phyloP scores from a whole-genome alignment of 371 early-diverging fungal genomes.

The Capillidium heterosporum region DNA sequence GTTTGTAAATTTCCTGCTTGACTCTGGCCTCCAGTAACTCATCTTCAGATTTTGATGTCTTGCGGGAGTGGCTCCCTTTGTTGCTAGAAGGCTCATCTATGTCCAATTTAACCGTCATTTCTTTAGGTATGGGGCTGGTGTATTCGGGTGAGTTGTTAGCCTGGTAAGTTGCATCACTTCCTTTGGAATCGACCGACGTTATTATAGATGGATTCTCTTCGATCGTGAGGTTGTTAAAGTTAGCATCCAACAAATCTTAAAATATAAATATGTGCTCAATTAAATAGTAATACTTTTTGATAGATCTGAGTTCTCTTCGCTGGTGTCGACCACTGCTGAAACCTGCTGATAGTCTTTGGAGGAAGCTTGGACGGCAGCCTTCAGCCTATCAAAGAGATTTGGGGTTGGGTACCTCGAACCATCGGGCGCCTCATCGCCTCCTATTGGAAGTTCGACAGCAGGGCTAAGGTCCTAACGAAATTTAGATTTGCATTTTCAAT shows the following conservation, averaged over 20 bases:
- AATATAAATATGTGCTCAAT: not conserved
- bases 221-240: not conserved
- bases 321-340: no score
- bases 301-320: no score
- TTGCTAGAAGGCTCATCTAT: no score
- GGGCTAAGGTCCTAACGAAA: not conserved
- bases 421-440: not conserved
- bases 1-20: not conserved
- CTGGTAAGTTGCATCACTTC: not conserved
- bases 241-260: not conserved
- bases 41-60: slow-evolving; percentile 4
- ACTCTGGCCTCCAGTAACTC: slow-evolving; percentile 1
- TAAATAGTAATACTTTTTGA: not conserved
- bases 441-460: not conserved
- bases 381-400: slow-evolving; percentile 2
- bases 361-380: slow-evolving; percentile 1
- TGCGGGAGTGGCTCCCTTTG: not conserved
- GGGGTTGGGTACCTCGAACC: not conserved
- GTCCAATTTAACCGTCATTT: not conserved
- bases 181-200: not conserved
- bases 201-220: not conserved
- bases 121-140: not conserved
- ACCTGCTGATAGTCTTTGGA: not conserved
- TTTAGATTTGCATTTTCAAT: not conserved
- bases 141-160: not conserved